These are phyloP conservation scores for Hypoxylon lenormandii DNA, from an alignment of 495 filamentous ascomycete genomes.

Conservation along the genomic window DNA sequence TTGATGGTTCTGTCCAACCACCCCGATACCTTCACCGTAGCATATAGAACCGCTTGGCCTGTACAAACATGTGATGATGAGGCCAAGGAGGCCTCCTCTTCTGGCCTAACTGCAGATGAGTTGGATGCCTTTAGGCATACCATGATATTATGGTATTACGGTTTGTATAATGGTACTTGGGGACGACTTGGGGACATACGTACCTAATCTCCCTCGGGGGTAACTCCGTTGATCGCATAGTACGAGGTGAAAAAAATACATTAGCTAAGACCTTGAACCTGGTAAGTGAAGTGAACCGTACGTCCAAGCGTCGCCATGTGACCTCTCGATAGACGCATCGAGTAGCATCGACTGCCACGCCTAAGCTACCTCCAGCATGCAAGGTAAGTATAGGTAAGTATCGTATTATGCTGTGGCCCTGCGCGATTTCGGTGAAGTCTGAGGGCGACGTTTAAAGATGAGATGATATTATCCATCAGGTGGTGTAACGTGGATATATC, in stretches of 20 bases:
- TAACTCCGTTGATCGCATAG: too few species aligned
- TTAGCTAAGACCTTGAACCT: slow-evolving; percentile 4
- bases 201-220: too few species aligned
- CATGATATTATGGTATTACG: too few species aligned
- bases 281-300: slow-evolving; percentile 9
- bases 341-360: too few species aligned
- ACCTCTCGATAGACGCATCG: not conserved
- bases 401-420: slow-evolving; percentile 11
- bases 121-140: too few species aligned
- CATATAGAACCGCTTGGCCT: not conserved
- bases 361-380: slow-evolving; percentile 3
- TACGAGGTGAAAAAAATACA: too few species aligned
- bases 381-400: not conserved
- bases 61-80: not conserved
- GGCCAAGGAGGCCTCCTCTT: too few species aligned
- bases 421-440: slow-evolving; percentile 38
- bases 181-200: too few species aligned
- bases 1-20: not conserved
- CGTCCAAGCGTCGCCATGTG: not conserved
- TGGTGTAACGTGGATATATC: slow-evolving; percentile 37
- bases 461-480: slow-evolving; percentile 27
- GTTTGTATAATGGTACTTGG: too few species aligned
- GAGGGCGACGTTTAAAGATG: slow-evolving; percentile 19
- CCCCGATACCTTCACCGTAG: not conserved
- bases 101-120: slow-evolving; percentile 3